Conservation (phyloP, 129 eudicot genomes). For the Silybum marianum region DNA sequence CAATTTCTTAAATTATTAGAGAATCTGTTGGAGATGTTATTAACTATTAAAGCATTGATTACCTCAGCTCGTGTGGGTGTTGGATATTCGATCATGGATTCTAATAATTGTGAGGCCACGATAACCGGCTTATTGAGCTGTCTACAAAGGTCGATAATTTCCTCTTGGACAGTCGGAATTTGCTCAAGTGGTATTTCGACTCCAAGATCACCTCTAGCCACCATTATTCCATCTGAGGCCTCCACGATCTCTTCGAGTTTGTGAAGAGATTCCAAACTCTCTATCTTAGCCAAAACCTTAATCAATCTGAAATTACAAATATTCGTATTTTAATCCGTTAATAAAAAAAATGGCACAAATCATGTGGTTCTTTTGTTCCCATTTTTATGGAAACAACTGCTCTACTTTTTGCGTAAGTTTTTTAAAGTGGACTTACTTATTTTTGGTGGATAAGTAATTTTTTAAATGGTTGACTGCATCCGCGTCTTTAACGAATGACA, state of each 20-base stretch:
- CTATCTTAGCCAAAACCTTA: constrained; percentile 74
- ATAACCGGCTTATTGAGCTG: constrained; percentile 74
- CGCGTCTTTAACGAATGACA: constrained; percentile 67
- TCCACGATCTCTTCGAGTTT: constrained; percentile 60
- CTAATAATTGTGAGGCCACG: constrained; percentile 72
- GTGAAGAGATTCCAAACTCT: constrained; percentile 59
- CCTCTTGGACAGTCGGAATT: constrained; percentile 62
- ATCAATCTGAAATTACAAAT: constrained; percentile 38
- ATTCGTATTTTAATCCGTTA: background rate
- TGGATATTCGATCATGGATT: constrained; percentile 79
- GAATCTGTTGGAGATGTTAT: no score
- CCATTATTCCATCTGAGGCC: constrained; percentile 80
- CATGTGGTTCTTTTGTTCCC: background rate
- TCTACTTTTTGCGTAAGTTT: background rate
- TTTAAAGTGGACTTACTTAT: constrained; percentile 38
- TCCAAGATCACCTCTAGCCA: constrained; percentile 85
- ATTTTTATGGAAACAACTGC: background rate
- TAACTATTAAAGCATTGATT: background rate
- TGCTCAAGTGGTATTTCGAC: constrained; percentile 79
- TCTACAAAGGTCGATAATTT: constrained; percentile 54
- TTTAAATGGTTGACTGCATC: constrained; percentile 56
- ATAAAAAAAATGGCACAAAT: background rate
- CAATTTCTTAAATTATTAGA: background rate
- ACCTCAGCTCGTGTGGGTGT: constrained; percentile 86
- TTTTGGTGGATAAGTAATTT: constrained; percentile 51